phyloP scores from a whole-genome alignment of 2,329 filamentous ascomycete genomes.

The Colletotrichum tamarilloi region DNA sequence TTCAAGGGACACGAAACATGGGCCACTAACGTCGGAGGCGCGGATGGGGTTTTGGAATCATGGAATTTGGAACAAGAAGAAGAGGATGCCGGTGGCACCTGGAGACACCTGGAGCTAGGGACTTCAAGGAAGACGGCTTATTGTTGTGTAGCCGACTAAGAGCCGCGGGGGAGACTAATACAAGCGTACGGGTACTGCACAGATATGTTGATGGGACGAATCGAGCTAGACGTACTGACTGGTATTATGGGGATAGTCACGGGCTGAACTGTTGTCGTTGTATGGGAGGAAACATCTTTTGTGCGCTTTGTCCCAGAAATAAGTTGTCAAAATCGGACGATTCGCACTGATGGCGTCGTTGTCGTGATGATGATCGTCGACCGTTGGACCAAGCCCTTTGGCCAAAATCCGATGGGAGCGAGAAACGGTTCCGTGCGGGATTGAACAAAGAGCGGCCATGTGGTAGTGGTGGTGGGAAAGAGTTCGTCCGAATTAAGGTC shows the following conservation, averaged over 20 bases:
- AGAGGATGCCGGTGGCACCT: background rate
- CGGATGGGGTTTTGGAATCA: background rate
- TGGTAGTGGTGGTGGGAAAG: background rate
- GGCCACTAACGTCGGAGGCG: background rate
- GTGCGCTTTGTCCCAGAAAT: background rate
- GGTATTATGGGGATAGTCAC: background rate
- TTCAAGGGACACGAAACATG: conserved; percentile 19
- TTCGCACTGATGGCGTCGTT: background rate
- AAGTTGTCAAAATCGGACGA: background rate
- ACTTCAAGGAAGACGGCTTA: background rate
- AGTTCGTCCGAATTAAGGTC: background rate
- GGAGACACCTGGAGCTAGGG: background rate
- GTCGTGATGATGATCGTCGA: background rate
- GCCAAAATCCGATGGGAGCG: background rate
- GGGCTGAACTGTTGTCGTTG: background rate
- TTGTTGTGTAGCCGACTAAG: background rate
- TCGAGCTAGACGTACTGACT: background rate
- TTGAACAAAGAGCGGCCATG: conserved; percentile 4
- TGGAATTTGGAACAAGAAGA: background rate
- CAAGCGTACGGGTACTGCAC: background rate
- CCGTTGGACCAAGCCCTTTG: conserved; percentile 6
- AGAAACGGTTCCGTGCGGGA: background rate
- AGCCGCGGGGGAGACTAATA: background rate
- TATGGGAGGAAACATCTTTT: background rate
- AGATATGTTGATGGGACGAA: background rate